Evolutionary conservation across 441 rosid species (phyloP), one percentile per base, ranked within the genome.

Genomic region (Erodium texanum): DNA sequence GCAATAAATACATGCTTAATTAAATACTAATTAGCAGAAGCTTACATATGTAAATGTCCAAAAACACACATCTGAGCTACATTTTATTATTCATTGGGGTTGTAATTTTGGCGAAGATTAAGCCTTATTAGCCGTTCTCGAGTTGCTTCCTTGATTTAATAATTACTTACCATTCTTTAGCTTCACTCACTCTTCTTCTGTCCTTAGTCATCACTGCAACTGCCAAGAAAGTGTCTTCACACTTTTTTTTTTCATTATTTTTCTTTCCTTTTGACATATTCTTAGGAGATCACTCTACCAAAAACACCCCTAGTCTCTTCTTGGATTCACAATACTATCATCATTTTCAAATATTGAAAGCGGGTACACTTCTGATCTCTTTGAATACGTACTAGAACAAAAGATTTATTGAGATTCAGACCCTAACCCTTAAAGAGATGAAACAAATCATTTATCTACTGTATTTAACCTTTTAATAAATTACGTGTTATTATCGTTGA

Each of bases 31-130:
- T 27, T 27, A 27, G 29, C 29, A 4, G 29, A 27, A 56, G 62
- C 62, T 22, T 56, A 19, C 62, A 56, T 56, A 38, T 38, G 45
- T 7, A 38, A 38, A 38, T 38, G 45, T 38, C 45, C 45, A 56
- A 56, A 19, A 56, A 19, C 1, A 27, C 29, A 1, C 29, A 27
- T 27, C 29, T 27, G 16, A n/a, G 23, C 24, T 56, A 6, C 12
- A 56, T 56, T 56, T 56, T 56, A 56, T 56, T 19, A 56, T 56
- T 54, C 61, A 54, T 54, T 7, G 61, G 61, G 61, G 23, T 18
- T 54, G 61, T 18, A 20, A 54, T 54, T 54, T 54, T 16, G 61
- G 61, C 22, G 61, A 18, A 54, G 61, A 54, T 54, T 54, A 54
- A 16, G 61, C 24, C 61, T 54, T 54, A 54, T 15, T 54, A 19